These are phyloP conservation scores for Psilocybe sp. DNA, from an alignment of 768 basidiomycete genomes.

Conservation along the genomic window DNA sequence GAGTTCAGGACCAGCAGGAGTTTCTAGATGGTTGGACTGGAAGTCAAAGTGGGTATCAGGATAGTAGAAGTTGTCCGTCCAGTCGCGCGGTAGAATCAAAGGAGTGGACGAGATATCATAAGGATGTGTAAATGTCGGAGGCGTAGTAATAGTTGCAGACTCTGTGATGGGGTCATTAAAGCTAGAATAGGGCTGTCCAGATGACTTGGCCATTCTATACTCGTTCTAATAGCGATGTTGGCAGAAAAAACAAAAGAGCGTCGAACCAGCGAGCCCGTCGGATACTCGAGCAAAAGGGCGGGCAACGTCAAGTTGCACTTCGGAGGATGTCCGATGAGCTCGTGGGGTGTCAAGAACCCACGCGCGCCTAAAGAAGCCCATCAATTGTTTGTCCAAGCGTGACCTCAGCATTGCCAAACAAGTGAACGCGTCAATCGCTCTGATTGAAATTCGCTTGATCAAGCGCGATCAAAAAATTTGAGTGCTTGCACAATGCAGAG, in stretches of 20 bases:
- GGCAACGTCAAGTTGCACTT: constrained; percentile 28
- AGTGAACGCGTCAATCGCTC: constrained; percentile 14
- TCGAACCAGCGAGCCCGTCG: neutral
- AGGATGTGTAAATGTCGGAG: constrained; percentile 6
- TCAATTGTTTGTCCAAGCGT: constrained; percentile 15
- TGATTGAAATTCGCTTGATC: neutral
- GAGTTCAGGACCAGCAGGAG: constrained; percentile 2
- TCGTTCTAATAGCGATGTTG: constrained; percentile 12
- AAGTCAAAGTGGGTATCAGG: constrained; percentile 24
- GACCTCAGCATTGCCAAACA: constrained; percentile 16
- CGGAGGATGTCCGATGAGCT: constrained; percentile 6
- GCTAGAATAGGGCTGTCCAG: constrained; percentile 11
- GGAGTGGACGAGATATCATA: constrained; percentile 17
- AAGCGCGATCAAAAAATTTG: neutral
- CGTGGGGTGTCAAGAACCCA: neutral
- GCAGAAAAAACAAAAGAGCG: constrained; percentile 11
- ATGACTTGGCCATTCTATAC: constrained; percentile 10
- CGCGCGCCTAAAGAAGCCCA: constrained; percentile 1
- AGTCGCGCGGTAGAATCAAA: constrained; percentile 21
- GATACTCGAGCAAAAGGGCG: constrained; percentile 25
- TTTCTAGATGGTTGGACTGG: constrained; percentile 33
- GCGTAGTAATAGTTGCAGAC: constrained; percentile 2
- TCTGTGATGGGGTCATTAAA: constrained; percentile 8
- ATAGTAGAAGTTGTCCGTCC: constrained; percentile 10
- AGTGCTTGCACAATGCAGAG: too few species aligned